A percentile compares a stretch with the other conserved stretches of the same genome.
Conservation (phyloP, 306 rosid species). For the Corylus heterophylla region DNA sequence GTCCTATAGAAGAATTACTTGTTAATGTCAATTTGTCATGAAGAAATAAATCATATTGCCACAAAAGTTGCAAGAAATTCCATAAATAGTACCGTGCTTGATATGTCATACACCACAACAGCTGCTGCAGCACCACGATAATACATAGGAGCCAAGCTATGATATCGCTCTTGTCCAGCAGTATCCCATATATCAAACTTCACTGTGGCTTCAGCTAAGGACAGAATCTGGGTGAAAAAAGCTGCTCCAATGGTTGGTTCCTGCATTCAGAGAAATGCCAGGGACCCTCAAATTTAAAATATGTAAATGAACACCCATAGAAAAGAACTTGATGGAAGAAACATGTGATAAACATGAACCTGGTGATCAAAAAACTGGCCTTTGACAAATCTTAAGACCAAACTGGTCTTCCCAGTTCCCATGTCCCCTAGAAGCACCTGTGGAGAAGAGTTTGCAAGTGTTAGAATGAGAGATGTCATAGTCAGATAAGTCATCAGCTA, state of each 20-base stretch:
- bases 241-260: conserved; percentile 97
- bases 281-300: conserved; percentile 9
- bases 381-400: conserved; percentile 81
- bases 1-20: background rate
- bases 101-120: conserved; percentile 72
- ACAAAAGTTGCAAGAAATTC: background rate
- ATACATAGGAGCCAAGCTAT: conserved; percentile 93
- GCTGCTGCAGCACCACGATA: conserved; percentile 96
- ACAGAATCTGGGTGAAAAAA: conserved; percentile 78
- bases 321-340: conserved; percentile 7
- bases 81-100: conserved; percentile 52
- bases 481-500: background rate
- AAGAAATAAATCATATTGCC: background rate
- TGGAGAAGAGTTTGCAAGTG: background rate
- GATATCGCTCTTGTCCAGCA: conserved; percentile 93
- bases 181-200: conserved; percentile 97
- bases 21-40: background rate
- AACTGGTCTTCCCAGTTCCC: conserved; percentile 64
- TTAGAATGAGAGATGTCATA: background rate
- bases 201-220: conserved; percentile 79
- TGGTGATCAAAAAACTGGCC: conserved; percentile 72
- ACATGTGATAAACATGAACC: conserved; percentile 36
- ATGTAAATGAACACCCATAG: background rate
- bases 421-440: conserved; percentile 60
- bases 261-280: conserved; percentile 36